These are phyloP conservation scores for Selaginella tamariscina DNA, from an alignment of 75 land plant species.

Conservation along the genomic window DNA sequence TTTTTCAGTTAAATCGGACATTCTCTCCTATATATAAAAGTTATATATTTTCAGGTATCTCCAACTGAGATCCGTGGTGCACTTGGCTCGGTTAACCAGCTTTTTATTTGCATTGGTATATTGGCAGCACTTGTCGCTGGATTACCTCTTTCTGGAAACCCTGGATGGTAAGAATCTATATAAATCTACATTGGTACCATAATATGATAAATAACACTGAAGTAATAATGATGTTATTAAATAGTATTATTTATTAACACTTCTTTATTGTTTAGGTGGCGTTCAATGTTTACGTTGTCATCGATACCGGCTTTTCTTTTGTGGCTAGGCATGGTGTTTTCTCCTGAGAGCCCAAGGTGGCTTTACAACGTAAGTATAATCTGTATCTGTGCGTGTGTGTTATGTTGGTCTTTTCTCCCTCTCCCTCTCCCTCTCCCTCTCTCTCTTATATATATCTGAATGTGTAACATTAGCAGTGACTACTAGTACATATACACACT, in stretches of 20 bases:
- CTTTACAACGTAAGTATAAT: conserved; percentile 51
- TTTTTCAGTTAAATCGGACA: conserved; percentile 10
- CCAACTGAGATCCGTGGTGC: conserved; percentile 97
- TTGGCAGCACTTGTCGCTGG: conserved; percentile 93
- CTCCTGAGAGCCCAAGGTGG: conserved; percentile 98
- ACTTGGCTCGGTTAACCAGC: conserved; percentile 86
- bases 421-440: too few relatives aligned
- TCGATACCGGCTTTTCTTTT: conserved; percentile 66
- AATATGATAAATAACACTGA: too few relatives aligned
- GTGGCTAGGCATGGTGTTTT: conserved; percentile 87
- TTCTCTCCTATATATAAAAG: too few relatives aligned
- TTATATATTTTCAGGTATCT: conserved; percentile 87
- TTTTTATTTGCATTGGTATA: conserved; percentile 88
- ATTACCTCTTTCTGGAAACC: conserved; percentile 83
- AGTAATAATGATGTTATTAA: too few relatives aligned
- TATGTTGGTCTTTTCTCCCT: too few relatives aligned
- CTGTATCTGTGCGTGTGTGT: neutral
- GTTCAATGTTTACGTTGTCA: conserved; percentile 77
- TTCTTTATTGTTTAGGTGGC: conserved; percentile 52
- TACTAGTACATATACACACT: too few relatives aligned
- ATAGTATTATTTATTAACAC: too few relatives aligned
- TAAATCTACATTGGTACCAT: too few relatives aligned
- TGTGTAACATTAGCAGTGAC: too few relatives aligned
- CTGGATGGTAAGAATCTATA: conserved; percentile 95
- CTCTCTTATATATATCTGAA: neutral